Conservation (phyloP, 306 rosid genomes). For the Begonia peltatifolia region DNA sequence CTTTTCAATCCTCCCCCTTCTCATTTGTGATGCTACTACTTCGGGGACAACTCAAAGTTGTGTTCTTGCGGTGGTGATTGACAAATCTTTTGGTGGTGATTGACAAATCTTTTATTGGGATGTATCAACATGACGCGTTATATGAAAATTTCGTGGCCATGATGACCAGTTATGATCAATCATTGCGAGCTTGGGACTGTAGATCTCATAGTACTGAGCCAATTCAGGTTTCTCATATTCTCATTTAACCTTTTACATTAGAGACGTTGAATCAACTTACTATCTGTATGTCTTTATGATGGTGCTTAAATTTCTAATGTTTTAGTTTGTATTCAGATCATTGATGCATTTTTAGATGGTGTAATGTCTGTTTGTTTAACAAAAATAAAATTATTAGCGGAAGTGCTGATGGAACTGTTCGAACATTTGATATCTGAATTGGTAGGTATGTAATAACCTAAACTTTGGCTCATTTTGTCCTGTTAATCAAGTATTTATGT, state of each 20-base stretch:
- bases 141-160: conserved; percentile 83
- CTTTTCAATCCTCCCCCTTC: not conserved
- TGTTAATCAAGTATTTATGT: no score
- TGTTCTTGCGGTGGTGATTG: conserved; percentile 86
- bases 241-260: not conserved
- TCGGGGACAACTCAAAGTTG: conserved; percentile 75
- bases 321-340: conserved; percentile 47
- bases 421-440: conserved; percentile 70
- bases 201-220: conserved; percentile 85
- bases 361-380: conserved; percentile 83
- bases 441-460: conserved; percentile 42
- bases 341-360: conserved; percentile 69
- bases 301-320: not conserved
- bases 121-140: conserved; percentile 71
- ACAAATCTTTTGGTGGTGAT: conserved; percentile 81
- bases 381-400: conserved; percentile 73
- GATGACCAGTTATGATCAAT: conserved; percentile 89
- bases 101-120: conserved; percentile 82
- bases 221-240: conserved; percentile 36
- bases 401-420: conserved; percentile 93
- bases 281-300: not conserved
- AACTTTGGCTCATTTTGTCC: no score
- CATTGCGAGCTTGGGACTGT: conserved; percentile 91
- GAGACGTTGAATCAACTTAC: not conserved
- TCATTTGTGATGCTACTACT: not conserved